Percentiles rank a stretch among this genome's conserved stretches.
phyloP scores from a whole-genome alignment of 768 basidiomycete genomes.

The Naganishia vishniacii region DNA sequence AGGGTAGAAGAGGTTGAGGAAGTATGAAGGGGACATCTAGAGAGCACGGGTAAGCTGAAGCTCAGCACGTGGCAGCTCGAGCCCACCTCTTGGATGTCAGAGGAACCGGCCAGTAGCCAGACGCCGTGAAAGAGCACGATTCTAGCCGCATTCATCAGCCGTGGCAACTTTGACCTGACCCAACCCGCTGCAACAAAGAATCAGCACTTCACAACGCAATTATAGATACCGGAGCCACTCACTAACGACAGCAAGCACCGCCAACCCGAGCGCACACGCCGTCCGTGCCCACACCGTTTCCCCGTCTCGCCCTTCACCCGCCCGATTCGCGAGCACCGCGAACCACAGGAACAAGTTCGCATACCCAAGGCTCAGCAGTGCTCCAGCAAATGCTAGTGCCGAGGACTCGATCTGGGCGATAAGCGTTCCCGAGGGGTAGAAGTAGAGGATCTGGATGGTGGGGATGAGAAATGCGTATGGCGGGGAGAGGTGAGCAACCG shows the following conservation, averaged over 20 bases:
- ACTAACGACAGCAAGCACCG: constrained; percentile 9
- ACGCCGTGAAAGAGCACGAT: constrained; percentile 26
- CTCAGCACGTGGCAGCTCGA: neutral
- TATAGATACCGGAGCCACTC: neutral
- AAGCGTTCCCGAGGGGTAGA: constrained; percentile 26
- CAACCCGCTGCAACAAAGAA: constrained; percentile 16
- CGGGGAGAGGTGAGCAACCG: constrained; percentile 6
- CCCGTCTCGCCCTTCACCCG: neutral
- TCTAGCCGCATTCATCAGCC: constrained; percentile 23
- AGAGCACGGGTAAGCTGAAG: neutral
- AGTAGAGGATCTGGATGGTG: constrained; percentile 27
- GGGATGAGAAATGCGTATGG: constrained; percentile 24
- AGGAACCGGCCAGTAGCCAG: constrained; percentile 16
- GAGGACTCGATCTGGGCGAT: constrained; percentile 21
- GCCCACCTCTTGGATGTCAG: constrained; percentile 17
- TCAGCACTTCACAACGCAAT: neutral
- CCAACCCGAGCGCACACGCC: constrained; percentile 22
- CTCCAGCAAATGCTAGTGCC: constrained; percentile 13
- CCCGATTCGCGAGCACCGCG: constrained; percentile 26
- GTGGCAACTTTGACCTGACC: constrained; percentile 21
- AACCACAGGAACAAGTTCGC: constrained; percentile 27
- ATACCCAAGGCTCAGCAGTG: constrained; percentile 16
- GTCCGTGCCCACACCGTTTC: constrained; percentile 23
- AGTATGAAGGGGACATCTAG: constrained; percentile 19
- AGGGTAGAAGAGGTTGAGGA: constrained; percentile 27